phyloP scores from a whole-genome alignment of 305 asterid species.

The Stenogyne calaminthoides region DNA sequence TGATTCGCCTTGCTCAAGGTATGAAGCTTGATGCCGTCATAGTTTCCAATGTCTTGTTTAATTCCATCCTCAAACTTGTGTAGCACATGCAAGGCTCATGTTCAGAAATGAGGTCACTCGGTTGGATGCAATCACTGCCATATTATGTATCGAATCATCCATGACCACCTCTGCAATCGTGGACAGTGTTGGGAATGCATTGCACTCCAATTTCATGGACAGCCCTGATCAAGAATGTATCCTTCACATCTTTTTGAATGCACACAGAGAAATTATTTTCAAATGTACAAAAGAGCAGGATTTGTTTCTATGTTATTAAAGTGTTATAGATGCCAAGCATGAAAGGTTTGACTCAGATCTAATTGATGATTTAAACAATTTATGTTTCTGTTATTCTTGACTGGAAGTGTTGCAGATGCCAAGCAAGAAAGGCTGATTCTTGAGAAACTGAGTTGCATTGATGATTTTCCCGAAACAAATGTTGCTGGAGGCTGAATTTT shows the following conservation, averaged over 20 bases:
- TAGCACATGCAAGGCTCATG: constrained; percentile 98
- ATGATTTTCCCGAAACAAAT: constrained; percentile 49
- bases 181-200: constrained; percentile 86
- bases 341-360: not conserved
- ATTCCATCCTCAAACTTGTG: constrained; percentile 33
- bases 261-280: not conserved
- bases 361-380: constrained; percentile 1
- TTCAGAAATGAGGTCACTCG: constrained; percentile 88
- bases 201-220: constrained; percentile 91
- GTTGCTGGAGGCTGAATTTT: constrained; percentile 31
- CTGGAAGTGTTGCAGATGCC: constrained; percentile 53
- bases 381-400: constrained; percentile 46
- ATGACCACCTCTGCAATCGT: constrained; percentile 97
- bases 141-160: constrained; percentile 90
- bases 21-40: constrained; percentile 21
- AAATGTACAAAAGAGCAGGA: not conserved
- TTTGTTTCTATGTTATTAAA: constrained; percentile 2
- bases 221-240: constrained; percentile 98
- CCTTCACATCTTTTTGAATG: constrained; percentile 43
- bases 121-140: constrained; percentile 91
- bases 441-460: constrained; percentile 69
- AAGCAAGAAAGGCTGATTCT: constrained; percentile 87
- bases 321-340: not conserved
- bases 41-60: constrained; percentile 10
- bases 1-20: constrained; percentile 99